Evolutionary conservation across 1,139 yeast species (phyloP), one percentile per base, ranked within the genome.

Genomic region (Wickerhamomyces sp.): DNA sequence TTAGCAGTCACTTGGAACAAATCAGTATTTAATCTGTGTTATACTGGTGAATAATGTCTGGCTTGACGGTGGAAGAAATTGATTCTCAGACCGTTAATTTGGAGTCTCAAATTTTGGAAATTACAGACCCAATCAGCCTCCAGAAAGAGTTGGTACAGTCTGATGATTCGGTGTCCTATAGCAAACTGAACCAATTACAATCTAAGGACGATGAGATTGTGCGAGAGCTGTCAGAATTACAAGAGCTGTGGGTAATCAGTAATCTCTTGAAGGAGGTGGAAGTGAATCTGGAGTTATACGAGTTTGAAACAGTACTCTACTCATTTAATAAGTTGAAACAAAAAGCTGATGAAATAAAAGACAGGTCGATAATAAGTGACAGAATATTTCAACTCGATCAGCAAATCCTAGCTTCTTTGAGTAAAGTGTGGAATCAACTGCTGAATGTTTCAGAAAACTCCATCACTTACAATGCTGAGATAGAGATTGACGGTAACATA

Each of bases 181-280:
- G 43, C 6, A 48, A 51, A 11, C 30, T 57, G 23, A 50, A 54
- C 4, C 47, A 54, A 31, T 37, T 52, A 8, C 58, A 58, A 27
- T 31, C 44, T 9, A 31, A 48, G 30, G 60, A 56, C 7, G 45
- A 40, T 10, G 53, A 48, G 29, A 45, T 58, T 2, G 32, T 47
- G 3, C 36, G 43, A 8, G 52, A 57, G 30, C 29, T 58, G 27
- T 49, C 48, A 15, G 47, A 46, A 26, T 31, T 58, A 30, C 53
- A 53, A 29, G 54, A 55, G 13, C 36, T 55, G 1, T 58, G 62
- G 62, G 43, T 56, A 8, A 38, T 57, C 2, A 42, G 49, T 10
- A 55, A 53, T 6, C 39, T 58, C 13, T 40, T 55, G 23, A 53
- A 53, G 37, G 62, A 58, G 39, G 45, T 55, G 13, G 54, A 49